Conservation (phyloP, 2,329 filamentous ascomycete genomes). For the Calonectria hongkongensis region DNA sequence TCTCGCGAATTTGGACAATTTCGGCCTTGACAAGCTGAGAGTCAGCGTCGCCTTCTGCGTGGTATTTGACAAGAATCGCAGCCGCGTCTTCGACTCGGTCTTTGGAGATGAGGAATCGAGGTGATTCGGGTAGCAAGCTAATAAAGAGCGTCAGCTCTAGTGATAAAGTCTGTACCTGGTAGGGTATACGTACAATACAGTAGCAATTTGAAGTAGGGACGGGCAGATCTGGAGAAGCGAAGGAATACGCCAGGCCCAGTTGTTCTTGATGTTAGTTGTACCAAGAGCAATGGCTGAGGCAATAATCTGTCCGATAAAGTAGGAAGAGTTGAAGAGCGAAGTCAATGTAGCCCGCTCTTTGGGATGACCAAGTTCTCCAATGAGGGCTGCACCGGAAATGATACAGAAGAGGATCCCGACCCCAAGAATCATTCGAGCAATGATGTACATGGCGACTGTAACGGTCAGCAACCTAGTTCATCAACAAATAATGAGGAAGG, state of each 20-base stretch:
- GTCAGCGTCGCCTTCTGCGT: conserved; percentile 41
- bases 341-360: conserved; percentile 75
- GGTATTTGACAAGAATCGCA: conserved; percentile 44
- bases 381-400: conserved; percentile 73
- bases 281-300: conserved; percentile 59
- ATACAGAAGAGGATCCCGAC: conserved; percentile 77
- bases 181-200: conserved; percentile 18
- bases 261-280: conserved; percentile 59
- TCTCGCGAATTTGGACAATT: conserved; percentile 45
- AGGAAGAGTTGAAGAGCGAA: conserved; percentile 64
- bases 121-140: conserved; percentile 44
- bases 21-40: conserved; percentile 43
- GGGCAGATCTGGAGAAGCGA: conserved; percentile 66
- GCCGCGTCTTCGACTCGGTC: conserved; percentile 47
- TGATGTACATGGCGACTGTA: conserved; percentile 74
- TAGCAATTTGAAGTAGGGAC: conserved; percentile 17
- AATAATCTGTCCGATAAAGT: conserved; percentile 64
- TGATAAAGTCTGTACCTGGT: too few relatives aligned
- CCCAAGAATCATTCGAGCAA: conserved; percentile 77
- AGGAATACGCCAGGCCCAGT: conserved; percentile 69
- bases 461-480: not conserved
- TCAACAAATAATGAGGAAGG: not conserved
- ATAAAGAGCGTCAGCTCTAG: not conserved
- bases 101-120: conserved; percentile 50
- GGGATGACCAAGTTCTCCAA: conserved; percentile 76